Conservation (phyloP, 495 filamentous ascomycete genomes). For the Umbilicaria muhlenbergii region DNA sequence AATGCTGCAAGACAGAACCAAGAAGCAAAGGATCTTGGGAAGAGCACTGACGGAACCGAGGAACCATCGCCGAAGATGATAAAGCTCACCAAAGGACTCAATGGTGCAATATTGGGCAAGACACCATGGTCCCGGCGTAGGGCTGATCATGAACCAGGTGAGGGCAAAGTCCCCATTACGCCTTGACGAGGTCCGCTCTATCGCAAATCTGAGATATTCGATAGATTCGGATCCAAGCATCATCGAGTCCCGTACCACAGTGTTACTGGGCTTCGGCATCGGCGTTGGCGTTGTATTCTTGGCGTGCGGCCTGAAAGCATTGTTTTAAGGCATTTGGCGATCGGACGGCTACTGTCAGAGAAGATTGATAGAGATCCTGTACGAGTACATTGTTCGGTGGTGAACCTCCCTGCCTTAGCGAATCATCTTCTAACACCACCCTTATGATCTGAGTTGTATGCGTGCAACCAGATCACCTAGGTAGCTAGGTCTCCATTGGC, state of each 20-base stretch:
- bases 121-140: neutral
- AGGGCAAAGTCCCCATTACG: conserved; percentile 3
- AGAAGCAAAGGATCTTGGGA: conserved; percentile 1
- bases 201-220: no score
- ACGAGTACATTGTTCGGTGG: no score
- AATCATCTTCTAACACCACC: no score
- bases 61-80: conserved; percentile 1
- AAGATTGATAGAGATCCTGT: no score
- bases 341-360: no score
- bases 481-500: no score
- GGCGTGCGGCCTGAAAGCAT: conserved; percentile 10
- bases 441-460: no score
- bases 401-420: no score
- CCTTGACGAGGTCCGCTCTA: neutral
- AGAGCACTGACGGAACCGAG: conserved; percentile 6
- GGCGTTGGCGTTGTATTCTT: conserved; percentile 14
- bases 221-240: conserved; percentile 9
- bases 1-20: neutral
- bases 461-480: no score
- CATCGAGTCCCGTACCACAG: conserved; percentile 13
- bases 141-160: neutral
- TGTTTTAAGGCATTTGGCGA: conserved; percentile 7
- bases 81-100: neutral
- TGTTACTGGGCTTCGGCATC: conserved; percentile 25
- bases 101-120: neutral